Evolutionary conservation across 2,329 filamentous ascomycete genomes (phyloP).

Genomic region (Anisogramma anomala): DNA sequence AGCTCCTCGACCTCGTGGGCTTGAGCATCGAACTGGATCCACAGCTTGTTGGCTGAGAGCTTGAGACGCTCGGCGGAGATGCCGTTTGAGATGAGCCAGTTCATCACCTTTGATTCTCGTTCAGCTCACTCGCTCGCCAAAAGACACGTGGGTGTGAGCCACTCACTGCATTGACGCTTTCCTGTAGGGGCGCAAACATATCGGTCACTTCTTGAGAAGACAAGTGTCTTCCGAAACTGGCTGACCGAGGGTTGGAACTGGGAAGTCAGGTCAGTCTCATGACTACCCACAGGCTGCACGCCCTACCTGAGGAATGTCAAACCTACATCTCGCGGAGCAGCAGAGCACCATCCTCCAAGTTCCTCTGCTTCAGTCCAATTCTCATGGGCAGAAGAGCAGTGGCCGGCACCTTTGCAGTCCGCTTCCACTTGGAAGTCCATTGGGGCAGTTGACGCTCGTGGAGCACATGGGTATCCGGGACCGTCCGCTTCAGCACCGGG

Average conservation of each 20-base stretch:
- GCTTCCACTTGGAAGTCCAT: constrained; percentile 19
- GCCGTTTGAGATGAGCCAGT: constrained; percentile 24
- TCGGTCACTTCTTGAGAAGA: constrained; percentile 26
- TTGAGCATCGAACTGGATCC: constrained; percentile 32
- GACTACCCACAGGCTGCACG: background rate
- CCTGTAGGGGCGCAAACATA: constrained; percentile 26
- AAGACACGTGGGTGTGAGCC: constrained; percentile 13
- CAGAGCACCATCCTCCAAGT: constrained; percentile 21
- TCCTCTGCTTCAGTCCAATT: constrained; percentile 24
- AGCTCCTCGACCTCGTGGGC: constrained; percentile 28
- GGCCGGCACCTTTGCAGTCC: constrained; percentile 18
- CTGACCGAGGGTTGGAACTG: constrained; percentile 25
- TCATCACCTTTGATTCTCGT: constrained; percentile 16
- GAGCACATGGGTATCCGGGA: constrained; percentile 17
- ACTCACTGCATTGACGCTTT: constrained; percentile 25
- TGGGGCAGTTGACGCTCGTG: constrained; percentile 21
- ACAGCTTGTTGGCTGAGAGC: constrained; percentile 23
- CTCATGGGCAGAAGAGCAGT: constrained; percentile 22
- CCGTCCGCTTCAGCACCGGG: constrained; percentile 6
- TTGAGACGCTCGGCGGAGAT: constrained; percentile 16
- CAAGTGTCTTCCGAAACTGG: constrained; percentile 30
- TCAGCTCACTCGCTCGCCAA: constrained; percentile 13
- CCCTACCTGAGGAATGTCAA: background rate
- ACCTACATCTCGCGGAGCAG: constrained; percentile 24
- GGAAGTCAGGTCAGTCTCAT: too few species aligned